Percentiles rank a stretch among this genome's conserved stretches.
phyloP scores from a whole-genome alignment of 108 stramenopile species.

The Conticribra weissflogii region DNA sequence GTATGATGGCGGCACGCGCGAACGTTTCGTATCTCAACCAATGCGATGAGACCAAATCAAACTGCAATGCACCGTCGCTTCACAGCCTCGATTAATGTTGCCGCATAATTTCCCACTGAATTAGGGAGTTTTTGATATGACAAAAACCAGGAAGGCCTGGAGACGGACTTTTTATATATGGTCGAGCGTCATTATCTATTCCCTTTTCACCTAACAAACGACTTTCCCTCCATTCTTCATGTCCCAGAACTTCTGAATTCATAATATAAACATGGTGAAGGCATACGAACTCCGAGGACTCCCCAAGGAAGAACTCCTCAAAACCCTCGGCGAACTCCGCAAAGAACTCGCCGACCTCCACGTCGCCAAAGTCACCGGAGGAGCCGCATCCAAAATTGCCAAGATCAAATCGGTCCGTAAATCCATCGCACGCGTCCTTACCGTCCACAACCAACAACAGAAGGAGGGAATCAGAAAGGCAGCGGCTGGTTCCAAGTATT shows the following conservation, averaged over 20 bases:
- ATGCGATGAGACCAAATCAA: too few species aligned
- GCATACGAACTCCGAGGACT: conserved; percentile 92
- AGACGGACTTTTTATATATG: too few species aligned
- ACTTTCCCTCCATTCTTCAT: background rate
- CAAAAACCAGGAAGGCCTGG: too few species aligned
- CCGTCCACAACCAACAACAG: conserved; percentile 98
- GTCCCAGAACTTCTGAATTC: background rate
- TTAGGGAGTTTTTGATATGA: too few species aligned
- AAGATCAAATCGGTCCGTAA: conserved; percentile 99
- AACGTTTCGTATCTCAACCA: too few species aligned
- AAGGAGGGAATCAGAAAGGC: conserved; percentile 95
- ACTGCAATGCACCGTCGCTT: too few species aligned
- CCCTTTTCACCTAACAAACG: background rate
- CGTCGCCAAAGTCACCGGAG: conserved; percentile 98
- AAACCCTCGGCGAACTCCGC: conserved; percentile 92
- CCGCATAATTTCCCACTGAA: too few species aligned
- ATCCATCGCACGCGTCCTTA: conserved; percentile 96
- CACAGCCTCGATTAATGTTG: too few species aligned
- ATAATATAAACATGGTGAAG: conserved; percentile 80
- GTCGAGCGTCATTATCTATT: background rate
- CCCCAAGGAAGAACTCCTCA: conserved; percentile 96
- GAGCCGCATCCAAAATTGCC: conserved; percentile 97
- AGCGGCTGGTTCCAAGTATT: conserved; percentile 86
- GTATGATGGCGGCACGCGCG: too few species aligned
- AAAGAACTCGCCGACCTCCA: conserved; percentile 93